Evolutionary conservation across 2,329 filamentous ascomycete species (phyloP).

Genomic region (Aaosphaeria pasadenensis): DNA sequence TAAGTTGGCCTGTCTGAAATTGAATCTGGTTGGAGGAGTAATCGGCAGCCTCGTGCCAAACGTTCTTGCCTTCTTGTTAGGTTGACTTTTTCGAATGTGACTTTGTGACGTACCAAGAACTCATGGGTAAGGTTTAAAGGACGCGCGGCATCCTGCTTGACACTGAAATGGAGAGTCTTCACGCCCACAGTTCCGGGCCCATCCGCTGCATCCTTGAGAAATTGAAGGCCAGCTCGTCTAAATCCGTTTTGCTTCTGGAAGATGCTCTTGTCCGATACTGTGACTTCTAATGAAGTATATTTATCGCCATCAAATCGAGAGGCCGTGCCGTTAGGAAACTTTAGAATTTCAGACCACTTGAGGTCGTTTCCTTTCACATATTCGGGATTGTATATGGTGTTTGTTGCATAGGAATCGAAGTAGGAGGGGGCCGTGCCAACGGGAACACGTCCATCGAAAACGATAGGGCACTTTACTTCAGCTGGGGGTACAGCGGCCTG

Average conservation of each 20-base stretch:
- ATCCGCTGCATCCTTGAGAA: slow-evolving; percentile 51
- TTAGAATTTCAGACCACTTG: slow-evolving; percentile 50
- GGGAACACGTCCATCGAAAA: slow-evolving; percentile 37
- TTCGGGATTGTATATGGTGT: slow-evolving; percentile 49
- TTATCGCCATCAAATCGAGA: slow-evolving; percentile 48
- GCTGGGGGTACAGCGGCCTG: slow-evolving; percentile 3
- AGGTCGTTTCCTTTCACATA: slow-evolving; percentile 55
- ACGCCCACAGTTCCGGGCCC: slow-evolving; percentile 54
- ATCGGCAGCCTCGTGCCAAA: slow-evolving; percentile 40
- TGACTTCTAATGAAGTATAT: slow-evolving; percentile 51
- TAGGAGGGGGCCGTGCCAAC: slow-evolving; percentile 17
- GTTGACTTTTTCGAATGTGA: slow-evolving; percentile 46
- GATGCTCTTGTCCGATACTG: slow-evolving; percentile 58
- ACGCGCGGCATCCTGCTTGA: slow-evolving; percentile 52
- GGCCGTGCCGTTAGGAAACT: slow-evolving; percentile 42
- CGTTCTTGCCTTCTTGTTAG: slow-evolving; percentile 47
- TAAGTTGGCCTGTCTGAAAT: slow-evolving; percentile 55
- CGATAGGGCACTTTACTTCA: slow-evolving; percentile 31
- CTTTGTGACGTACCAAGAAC: slow-evolving; percentile 50
- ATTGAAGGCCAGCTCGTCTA: slow-evolving; percentile 56
- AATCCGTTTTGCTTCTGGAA: slow-evolving; percentile 60
- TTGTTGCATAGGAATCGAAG: slow-evolving; percentile 31
- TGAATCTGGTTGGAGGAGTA: slow-evolving; percentile 42
- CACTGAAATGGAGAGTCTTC: slow-evolving; percentile 61
- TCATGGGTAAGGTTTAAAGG: slow-evolving; percentile 60